phyloP scores from a whole-genome alignment of 441 rosid genomes.

The Brassica balearica region DNA sequence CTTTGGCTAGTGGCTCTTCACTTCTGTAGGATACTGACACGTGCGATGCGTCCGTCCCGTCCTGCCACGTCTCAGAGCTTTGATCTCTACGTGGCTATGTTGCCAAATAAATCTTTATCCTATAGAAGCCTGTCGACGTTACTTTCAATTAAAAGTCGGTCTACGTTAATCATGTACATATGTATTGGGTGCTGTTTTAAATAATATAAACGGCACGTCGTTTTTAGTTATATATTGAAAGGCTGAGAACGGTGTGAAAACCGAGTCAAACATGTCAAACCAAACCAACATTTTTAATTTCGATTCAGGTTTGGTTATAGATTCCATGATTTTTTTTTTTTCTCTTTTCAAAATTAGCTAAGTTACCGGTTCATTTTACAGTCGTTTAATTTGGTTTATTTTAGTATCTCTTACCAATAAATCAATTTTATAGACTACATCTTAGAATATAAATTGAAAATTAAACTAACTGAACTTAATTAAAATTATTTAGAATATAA shows the following conservation, averaged over 20 bases:
- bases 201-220: constrained; percentile 15
- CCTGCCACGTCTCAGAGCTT: constrained; percentile 38
- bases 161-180: constrained; percentile 2
- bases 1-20: constrained; percentile 23
- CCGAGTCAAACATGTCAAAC: background rate
- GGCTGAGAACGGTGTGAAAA: background rate
- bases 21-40: constrained; percentile 39
- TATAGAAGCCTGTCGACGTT: constrained; percentile 18
- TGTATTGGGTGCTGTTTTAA: constrained; percentile 16
- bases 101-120: constrained; percentile 29
- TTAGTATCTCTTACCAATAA: background rate
- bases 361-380: background rate
- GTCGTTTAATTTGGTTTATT: background rate
- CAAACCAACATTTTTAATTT: background rate
- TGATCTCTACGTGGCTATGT: constrained; percentile 39
- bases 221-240: background rate
- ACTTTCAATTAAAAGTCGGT: constrained; percentile 21
- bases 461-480: background rate
- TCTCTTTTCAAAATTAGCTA: background rate
- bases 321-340: no score
- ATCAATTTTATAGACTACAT: background rate
- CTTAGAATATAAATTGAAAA: background rate
- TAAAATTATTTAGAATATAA: no score
- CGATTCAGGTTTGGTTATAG: background rate
- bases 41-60: constrained; percentile 16